Conservation (phyloP, 148 eudicot species). For the Persicaria maculosa region DNA sequence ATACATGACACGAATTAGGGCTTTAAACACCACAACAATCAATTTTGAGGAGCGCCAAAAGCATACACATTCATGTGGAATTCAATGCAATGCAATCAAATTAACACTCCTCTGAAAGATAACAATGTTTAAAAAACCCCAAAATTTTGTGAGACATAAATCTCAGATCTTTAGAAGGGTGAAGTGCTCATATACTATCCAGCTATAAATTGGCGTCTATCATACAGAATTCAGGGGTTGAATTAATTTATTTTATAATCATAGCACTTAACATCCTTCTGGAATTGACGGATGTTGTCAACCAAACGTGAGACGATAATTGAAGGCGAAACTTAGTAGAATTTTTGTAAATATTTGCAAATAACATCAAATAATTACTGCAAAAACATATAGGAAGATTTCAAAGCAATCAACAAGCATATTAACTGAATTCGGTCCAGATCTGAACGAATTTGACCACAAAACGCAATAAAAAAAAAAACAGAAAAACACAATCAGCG, state of each 20-base stretch:
- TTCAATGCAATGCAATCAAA: slow-evolving; percentile 1
- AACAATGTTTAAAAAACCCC: too few relatives aligned
- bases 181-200: slow-evolving; percentile 22
- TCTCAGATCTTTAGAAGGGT: background rate
- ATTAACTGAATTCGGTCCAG: too few relatives aligned
- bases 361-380: background rate
- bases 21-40: slow-evolving; percentile 10
- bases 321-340: too few relatives aligned
- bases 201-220: slow-evolving; percentile 15
- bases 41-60: background rate
- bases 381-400: too few relatives aligned
- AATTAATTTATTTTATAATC: background rate
- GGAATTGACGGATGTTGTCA: background rate
- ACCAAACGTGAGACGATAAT: too few relatives aligned
- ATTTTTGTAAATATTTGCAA: background rate
- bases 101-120: background rate
- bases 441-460: background rate
- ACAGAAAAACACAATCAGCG: background rate
- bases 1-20: background rate
- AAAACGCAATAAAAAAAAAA: background rate
- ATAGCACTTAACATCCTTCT: background rate
- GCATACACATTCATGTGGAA: background rate
- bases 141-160: background rate
- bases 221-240: background rate
- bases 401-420: too few relatives aligned